Conservation (phyloP, 768 basidiomycete species). For the Boletus pseudo-olivaceus region DNA sequence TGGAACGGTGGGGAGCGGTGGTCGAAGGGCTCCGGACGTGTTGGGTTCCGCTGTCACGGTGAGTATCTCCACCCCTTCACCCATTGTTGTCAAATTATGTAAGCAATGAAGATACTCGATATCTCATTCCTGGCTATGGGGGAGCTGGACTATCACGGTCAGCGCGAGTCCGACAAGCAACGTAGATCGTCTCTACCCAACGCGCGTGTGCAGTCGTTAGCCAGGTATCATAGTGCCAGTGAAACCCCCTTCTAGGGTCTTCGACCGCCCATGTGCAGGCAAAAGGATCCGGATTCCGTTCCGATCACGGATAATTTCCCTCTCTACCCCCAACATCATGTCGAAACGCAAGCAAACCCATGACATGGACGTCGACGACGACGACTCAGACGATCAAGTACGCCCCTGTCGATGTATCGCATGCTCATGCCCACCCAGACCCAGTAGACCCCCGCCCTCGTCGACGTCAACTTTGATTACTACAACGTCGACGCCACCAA, state of each 20-base stretch:
- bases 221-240: too few species aligned
- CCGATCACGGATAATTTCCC: not conserved
- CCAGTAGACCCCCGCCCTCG: slow-evolving; percentile 15
- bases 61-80: slow-evolving; percentile 1
- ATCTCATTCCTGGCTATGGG: too few species aligned
- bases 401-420: slow-evolving; percentile 13
- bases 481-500: slow-evolving; percentile 78
- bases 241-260: too few species aligned
- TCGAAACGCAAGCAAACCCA: slow-evolving; percentile 50
- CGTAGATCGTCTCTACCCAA: too few species aligned
- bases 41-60: not conserved
- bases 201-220: too few species aligned
- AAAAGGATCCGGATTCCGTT: not conserved
- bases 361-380: slow-evolving; percentile 34
- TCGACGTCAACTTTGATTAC: slow-evolving; percentile 69
- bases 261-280: too few species aligned
- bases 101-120: slow-evolving; percentile 3
- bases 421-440: not conserved
- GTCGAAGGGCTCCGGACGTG: not conserved
- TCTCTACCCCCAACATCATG: slow-evolving; percentile 30
- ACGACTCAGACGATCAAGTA: slow-evolving; percentile 40
- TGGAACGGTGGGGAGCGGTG: slow-evolving; percentile 3
- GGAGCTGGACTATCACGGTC: too few species aligned
- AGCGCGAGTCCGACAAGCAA: too few species aligned
- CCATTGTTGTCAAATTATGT: slow-evolving; percentile 11